Evolutionary conservation across 306 rosid species (phyloP).

Genomic region (Purshia tridentata): DNA sequence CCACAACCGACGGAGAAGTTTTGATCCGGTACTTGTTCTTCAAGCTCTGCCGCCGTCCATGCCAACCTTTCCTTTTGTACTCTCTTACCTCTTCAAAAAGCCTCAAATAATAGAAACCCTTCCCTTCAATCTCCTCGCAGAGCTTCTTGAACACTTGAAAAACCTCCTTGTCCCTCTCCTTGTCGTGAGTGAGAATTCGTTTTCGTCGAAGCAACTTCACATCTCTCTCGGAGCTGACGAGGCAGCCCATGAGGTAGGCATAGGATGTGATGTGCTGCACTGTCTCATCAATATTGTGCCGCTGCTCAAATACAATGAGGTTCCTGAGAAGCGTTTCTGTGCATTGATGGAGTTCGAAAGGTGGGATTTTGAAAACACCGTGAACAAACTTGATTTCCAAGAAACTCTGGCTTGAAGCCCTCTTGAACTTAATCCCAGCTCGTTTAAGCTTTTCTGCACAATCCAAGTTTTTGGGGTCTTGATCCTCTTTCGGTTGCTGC

Average conservation of each 20-base stretch:
- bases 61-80: constrained; percentile 6
- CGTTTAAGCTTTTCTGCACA: constrained; percentile 30
- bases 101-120: constrained; percentile 39
- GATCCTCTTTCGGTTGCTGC: neutral
- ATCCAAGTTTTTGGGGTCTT: neutral
- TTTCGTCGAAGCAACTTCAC: constrained; percentile 32
- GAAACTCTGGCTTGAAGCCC: constrained; percentile 30
- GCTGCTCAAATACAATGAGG: constrained; percentile 50
- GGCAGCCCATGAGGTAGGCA: constrained; percentile 38
- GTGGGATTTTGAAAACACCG: constrained; percentile 50
- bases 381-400: constrained; percentile 43
- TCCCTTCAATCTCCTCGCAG: neutral
- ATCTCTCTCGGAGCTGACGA: constrained; percentile 31
- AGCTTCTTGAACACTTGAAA: constrained; percentile 29
- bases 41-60: constrained; percentile 11
- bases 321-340: constrained; percentile 41
- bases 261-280: constrained; percentile 46
- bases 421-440: constrained; percentile 44
- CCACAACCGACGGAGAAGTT: neutral
- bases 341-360: constrained; percentile 18
- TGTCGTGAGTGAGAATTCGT: constrained; percentile 23
- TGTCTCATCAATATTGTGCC: constrained; percentile 22
- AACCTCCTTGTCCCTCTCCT: constrained; percentile 22
- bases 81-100: constrained; percentile 27
- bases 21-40: constrained; percentile 4